Evolutionary conservation across 441 rosid species (phyloP), one percentile per base, ranked within the genome.

Genomic region (Cnidoscolus chayamansa): DNA sequence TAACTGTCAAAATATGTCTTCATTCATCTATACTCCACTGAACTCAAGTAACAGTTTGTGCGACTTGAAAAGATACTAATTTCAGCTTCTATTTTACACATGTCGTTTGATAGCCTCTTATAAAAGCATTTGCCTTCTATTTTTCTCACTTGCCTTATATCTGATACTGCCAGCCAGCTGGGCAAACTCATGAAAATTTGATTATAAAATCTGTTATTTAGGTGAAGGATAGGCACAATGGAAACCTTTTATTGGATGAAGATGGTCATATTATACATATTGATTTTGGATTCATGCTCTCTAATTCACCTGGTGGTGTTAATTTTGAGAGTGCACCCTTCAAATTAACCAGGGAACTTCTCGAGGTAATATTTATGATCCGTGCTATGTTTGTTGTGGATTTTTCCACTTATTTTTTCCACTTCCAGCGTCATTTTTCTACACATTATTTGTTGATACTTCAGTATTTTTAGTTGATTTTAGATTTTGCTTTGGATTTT

Each of bases 251-350:
- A 70, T 56, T 93, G 86, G 99, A 93, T 81, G 98, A 95, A 86
- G 97, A 95, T 70, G 99, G 99, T 75, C 99, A 95, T 75, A 88
- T 95, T 73, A 95, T 95, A 81, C 99, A 95, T 76, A 95, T 95
- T 73, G 98, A 95, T 88, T 95, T 95, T 74, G 99, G 98, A 53
- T 95, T 95, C 80, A 93, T 95, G 97, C 98, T 95, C 73, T 93
- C 99, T 20, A 95, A 93, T 82, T 91, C 98, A 61, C 98, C 98
- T 73, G 97, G 99, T 47, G 96, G 98, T 80, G 99, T 95, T 69
- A 86, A 93, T 80, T 93, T 93, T 77, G 97, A 93, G 86, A 93
- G 97, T 78, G 98, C 98, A 32, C 98, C 98, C 11, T 91, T 93
- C 87, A 93, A 93, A 85, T 82, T 93, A 85, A 93, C 98, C 62